phyloP scores from a whole-genome alignment of 768 basidiomycete genomes.

The Gloeophyllum trabeum region DNA sequence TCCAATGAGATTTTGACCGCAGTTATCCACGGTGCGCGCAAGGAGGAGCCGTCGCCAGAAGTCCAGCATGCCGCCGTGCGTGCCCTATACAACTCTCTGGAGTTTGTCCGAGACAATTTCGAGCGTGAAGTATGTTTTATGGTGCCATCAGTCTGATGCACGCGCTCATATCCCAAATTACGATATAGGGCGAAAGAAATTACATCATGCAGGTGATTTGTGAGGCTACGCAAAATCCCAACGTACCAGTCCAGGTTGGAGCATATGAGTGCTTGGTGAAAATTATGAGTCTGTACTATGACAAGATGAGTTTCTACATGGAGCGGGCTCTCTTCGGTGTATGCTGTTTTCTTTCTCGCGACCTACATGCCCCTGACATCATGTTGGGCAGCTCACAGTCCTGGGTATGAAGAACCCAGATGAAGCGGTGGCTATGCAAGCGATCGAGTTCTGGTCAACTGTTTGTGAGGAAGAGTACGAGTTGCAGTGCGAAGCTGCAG shows the following conservation, averaged over 20 bases:
- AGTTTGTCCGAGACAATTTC: conserved; percentile 97
- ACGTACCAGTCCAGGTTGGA: conserved; percentile 82
- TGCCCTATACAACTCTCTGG: conserved; percentile 89
- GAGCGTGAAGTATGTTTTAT: conserved; percentile 73
- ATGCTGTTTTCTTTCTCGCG: conserved; percentile 19
- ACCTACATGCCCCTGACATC: conserved; percentile 4
- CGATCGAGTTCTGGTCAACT: conserved; percentile 99
- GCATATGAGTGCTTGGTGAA: conserved; percentile 93
- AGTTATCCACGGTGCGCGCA: conserved; percentile 95
- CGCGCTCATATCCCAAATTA: not conserved
- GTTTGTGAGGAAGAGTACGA: conserved; percentile 98
- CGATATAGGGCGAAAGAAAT: conserved; percentile 84
- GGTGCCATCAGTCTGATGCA: conserved; percentile 3
- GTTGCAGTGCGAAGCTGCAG: conserved; percentile 81
- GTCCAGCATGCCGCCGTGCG: conserved; percentile 91
- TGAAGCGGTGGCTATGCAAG: conserved; percentile 88
- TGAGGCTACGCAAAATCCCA: conserved; percentile 85
- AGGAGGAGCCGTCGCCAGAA: conserved; percentile 84
- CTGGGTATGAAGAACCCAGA: conserved; percentile 95
- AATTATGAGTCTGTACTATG: conserved; percentile 97
- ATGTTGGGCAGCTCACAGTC: conserved; percentile 64
- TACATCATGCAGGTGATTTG: conserved; percentile 99
- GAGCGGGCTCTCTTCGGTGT: conserved; percentile 97
- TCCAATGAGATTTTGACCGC: conserved; percentile 98
- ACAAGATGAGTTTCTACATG: conserved; percentile 99